Evolutionary conservation across 2,329 filamentous ascomycete genomes (phyloP), one percentile per base, ranked within the genome.

Genomic region (Aureobasidium sp.): DNA sequence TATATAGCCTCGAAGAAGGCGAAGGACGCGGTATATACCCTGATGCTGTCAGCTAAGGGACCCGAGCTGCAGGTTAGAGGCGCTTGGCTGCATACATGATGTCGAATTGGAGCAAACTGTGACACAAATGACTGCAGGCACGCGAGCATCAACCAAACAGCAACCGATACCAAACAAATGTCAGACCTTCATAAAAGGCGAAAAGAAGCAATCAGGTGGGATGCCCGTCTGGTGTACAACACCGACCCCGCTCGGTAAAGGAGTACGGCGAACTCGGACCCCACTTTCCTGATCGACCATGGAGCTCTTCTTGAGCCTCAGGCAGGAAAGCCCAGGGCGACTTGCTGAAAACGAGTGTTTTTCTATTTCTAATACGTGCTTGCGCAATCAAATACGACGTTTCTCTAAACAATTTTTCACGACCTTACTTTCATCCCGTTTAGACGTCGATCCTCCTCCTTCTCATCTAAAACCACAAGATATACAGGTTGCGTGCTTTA

Each of bases 1-100:
- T 83, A 88, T 44, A 90, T 71, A 27, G 85, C 84, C 73, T 91
- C 87, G 59, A 91, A 90, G 68, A 91, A 90, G 66, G 86, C 87
- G 62, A 84, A 87, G 0, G 86, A 88, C 11, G 87, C 81, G 7
- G 87, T 90, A 66, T 90, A 86, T 54, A 69, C 58, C 57, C 69
- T 71, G 24, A 12, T 39, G n/a, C 32, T 39, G 25, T 53, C 32
- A 53, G 51, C 32, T 17, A 44, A 17, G 14, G 22, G n/a, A 41
- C 17, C 39, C 37, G 37, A 34, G 38, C 24, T 40, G 17, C 47
- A 50, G 21, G 47, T 40, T 17, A 17, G 22, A 30, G 35, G 7
- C 30, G 37, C 37, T 40, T 37, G 24, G 37, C 35, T 52, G 29
- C 35, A 41, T 42, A 52, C 48, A 52, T 41, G 35, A 16, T 41